Conservation (phyloP, 805 yeast species). For the Saturnispora halmiae region DNA sequence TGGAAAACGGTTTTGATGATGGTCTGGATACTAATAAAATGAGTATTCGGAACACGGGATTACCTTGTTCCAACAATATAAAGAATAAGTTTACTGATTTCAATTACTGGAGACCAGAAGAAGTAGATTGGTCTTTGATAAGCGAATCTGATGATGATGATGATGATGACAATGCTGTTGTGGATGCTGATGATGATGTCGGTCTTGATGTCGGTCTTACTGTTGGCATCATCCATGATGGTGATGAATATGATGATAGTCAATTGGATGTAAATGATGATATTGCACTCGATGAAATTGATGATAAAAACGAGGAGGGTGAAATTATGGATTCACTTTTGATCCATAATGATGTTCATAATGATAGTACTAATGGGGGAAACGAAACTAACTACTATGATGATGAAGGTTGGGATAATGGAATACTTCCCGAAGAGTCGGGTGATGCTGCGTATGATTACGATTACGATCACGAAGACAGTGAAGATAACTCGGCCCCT, state of each 20-base stretch:
- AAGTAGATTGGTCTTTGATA: constrained; percentile 41
- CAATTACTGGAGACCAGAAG: constrained; percentile 85
- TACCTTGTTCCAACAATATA: constrained; percentile 20
- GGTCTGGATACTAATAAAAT: neutral
- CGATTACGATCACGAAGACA: constrained; percentile 18
- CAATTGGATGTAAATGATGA: neutral
- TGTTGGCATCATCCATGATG: no score
- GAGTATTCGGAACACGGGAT: constrained; percentile 9
- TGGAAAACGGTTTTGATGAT: constrained; percentile 2
- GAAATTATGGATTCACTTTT: neutral
- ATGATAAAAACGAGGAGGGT: neutral
- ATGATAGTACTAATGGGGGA: constrained; percentile 13
- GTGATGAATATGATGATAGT: neutral
- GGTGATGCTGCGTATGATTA: no score
- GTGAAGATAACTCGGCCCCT: constrained; percentile 20
- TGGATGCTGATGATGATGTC: constrained; percentile 9
- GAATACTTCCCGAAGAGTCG: no score
- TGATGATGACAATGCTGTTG: constrained; percentile 23
- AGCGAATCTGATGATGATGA: constrained; percentile 43
- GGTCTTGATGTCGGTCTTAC: no score
- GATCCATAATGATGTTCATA: constrained; percentile 1
- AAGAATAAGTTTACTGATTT: constrained; percentile 74
- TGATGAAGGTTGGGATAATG: constrained; percentile 16
- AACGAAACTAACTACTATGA: constrained; percentile 25
- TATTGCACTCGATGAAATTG: neutral